Conservation (phyloP, 129 eudicot species). For the Arctium minus region DNA sequence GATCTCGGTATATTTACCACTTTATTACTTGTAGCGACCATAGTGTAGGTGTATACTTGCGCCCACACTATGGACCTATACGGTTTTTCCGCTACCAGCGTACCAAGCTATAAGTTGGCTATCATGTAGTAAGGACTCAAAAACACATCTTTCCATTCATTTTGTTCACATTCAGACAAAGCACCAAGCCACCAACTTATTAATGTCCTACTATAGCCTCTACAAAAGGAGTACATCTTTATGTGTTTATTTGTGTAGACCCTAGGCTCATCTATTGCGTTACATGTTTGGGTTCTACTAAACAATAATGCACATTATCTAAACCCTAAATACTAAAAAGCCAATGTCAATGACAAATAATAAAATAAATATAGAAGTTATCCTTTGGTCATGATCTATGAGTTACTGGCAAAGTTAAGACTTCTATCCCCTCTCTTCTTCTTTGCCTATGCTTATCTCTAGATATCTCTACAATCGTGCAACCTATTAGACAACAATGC, state of each 20-base stretch:
- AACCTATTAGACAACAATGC: neutral
- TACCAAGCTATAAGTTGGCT: neutral
- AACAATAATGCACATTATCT: neutral
- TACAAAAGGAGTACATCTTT: neutral
- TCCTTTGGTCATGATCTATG: neutral
- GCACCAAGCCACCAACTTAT: neutral
- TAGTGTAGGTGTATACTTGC: no score
- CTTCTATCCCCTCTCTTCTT: neutral
- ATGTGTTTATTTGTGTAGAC: neutral
- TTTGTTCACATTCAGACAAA: neutral
- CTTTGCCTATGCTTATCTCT: neutral
- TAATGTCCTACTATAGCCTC: neutral
- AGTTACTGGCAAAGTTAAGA: neutral
- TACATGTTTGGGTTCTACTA: neutral
- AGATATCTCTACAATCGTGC: neutral
- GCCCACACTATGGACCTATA: no score
- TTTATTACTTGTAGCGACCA: no score
- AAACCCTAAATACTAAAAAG: neutral
- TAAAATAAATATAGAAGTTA: neutral
- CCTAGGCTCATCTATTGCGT: neutral
- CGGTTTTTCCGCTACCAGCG: neutral
- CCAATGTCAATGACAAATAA: neutral
- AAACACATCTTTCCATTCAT: neutral
- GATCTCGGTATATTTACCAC: no score
- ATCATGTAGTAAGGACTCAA: neutral